Percentiles rank a stretch among this genome's conserved stretches.
These are phyloP conservation scores for Saussurea involucrata DNA, from an alignment of 129 eudicot species.

Conservation along the genomic window DNA sequence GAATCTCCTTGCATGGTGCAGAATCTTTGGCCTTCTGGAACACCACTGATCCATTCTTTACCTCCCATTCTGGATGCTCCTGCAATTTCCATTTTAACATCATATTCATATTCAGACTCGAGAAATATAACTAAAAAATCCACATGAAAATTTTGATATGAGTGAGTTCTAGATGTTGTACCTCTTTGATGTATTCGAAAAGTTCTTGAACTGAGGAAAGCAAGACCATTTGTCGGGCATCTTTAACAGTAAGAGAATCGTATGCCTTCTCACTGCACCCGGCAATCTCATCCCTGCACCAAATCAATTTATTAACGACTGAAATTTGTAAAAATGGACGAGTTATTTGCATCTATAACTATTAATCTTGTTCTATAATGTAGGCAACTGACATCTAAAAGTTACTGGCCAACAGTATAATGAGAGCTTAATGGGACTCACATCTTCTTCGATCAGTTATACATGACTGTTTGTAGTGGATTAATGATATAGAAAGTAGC, in stretches of 20 bases:
- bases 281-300: slow-evolving; percentile 88
- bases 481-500: too few species aligned
- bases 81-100: slow-evolving; percentile 19
- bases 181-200: slow-evolving; percentile 75
- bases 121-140: background rate
- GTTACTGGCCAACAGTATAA: background rate
- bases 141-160: background rate
- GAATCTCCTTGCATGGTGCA: slow-evolving; percentile 85
- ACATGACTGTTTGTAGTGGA: too few species aligned
- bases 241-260: slow-evolving; percentile 71
- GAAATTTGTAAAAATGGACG: background rate
- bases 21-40: slow-evolving; percentile 83
- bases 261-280: slow-evolving; percentile 99
- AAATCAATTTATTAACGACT: background rate
- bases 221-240: slow-evolving; percentile 70
- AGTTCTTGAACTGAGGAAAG: slow-evolving; percentile 76
- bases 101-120: background rate
- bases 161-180: background rate
- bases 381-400: background rate
- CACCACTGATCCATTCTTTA: slow-evolving; percentile 58
- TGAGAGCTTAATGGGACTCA: too few species aligned
- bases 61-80: slow-evolving; percentile 98
- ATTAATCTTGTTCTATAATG: background rate
- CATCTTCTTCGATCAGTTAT: too few species aligned
- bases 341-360: background rate